Evolutionary conservation across 805 yeast species (phyloP), one percentile per base, ranked within the genome.

Genomic region (Wickerhamomyces bisporus): DNA sequence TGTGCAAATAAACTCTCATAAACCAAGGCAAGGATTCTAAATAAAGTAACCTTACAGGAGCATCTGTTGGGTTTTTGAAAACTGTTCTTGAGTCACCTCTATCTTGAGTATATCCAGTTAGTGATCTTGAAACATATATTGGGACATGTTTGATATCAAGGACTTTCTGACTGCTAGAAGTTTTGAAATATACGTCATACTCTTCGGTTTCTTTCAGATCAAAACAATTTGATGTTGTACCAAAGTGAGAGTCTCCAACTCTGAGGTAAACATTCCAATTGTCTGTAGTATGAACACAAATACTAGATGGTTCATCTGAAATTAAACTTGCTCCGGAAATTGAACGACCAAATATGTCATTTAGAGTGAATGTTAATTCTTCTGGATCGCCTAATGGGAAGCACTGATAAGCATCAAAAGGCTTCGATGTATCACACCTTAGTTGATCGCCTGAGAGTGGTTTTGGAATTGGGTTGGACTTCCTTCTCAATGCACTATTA

Each of bases 11-110:
- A 3, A 86, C 61, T 48, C 91, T 75, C 78, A 88, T 81, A 57
- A 77, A 93, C 98, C 98, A 93, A 0, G 98, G 98, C 21, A 88
- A 65, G 0, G 87, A 71, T 58, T 93, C 97, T 48, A 79, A 81
- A 50, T 85, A 84, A 1, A 77, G 61, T 32, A 89, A 66, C 2
- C 60, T 58, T 3, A 78, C 70, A 1, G 73, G 60, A 5, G 62
- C 58, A 6, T 62, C 48, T 1, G 77, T 62, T 1, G 87, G 85
- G 55, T 91, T 93, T n/a, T 65, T 64, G 50, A 91, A 73, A 10
- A 79, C 84, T 0, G 84, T 75, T 55, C 96, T 78, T 44, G 91
- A 68, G 0, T 96, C 96, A 40, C 98, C 98, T 42, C 77, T 71
- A 53, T 87, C 96, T 57, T 85, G 95, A 2, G 96, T 88, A 53